Base-by-base conservation (phyloP, 2,329 filamentous ascomycete genomes). In the Aspergillus pseudonomiae region DNA sequence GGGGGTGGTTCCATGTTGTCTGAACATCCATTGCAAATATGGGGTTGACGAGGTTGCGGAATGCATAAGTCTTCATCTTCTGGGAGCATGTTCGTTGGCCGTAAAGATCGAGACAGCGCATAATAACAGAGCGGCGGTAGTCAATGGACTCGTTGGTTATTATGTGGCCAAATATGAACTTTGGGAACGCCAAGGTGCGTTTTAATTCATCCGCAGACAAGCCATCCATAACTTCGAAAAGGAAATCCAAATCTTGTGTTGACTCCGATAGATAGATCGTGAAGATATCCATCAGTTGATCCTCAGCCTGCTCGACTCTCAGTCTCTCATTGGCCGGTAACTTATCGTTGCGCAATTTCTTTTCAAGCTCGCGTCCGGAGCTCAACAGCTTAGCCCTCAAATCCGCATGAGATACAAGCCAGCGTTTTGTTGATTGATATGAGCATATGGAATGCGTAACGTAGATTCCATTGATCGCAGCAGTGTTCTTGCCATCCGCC, bases 21-120 rank as follows among this genome's bases (percentile, higher is more conserved):
- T 95, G 94, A 45, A 97, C 90, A 78, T 99, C 95, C 91, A 94
- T 97, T 3, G 94, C 94, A 61, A 99, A 87, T 45, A 98, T 96
- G 0, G 95, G 96, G 72, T 98, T 99, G 68, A 97, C 92, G 36
- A 99, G 86, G 75, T 97, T 89, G 75, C 93, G 93, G 74, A 99
- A 89, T 41, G 96, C 83, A 76, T 97, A 99, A 59, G 93, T 91
- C 78, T 99, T 99, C 52, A 92, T 92, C 81, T 91, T 94, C 78
- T 97, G 95, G 0, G 91, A 89, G 14, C 90, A 91, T 53, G 84
- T 87, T 73, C 90, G 92, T 57, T 89, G 87, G 7, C 91, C 89
- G 75, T 97, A 99, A 0, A 93, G 83, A 62, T 98, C 94, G 54
- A 99, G 86, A 73, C 93, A 96, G 60, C 92, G 90, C 72, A 94